phyloP scores from a whole-genome alignment of 768 basidiomycete genomes.

The Dioszegia crocea region DNA sequence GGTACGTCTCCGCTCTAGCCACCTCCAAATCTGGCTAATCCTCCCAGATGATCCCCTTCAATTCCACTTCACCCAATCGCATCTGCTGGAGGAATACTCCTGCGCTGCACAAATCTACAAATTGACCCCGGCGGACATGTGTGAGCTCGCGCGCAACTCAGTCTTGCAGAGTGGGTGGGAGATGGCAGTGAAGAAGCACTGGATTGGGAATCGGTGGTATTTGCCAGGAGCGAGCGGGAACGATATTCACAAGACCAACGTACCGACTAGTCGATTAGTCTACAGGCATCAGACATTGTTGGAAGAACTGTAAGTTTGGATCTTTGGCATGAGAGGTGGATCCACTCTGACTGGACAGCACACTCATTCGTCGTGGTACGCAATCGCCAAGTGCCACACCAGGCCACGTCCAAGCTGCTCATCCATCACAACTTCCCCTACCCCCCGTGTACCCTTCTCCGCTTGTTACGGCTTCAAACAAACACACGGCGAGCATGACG shows the following conservation, averaged over 20 bases:
- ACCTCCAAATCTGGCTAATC: not conserved
- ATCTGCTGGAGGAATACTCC: constrained; percentile 77
- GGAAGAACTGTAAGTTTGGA: constrained; percentile 61
- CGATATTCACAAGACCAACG: constrained; percentile 99
- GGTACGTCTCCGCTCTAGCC: constrained; percentile 58
- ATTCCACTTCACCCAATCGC: constrained; percentile 95
- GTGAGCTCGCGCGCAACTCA: constrained; percentile 96
- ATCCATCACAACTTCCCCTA: constrained; percentile 12
- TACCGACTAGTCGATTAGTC: constrained; percentile 83
- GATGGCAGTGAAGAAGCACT: constrained; percentile 84
- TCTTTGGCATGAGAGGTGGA: not conserved
- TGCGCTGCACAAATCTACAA: constrained; percentile 99
- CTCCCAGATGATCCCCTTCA: constrained; percentile 55
- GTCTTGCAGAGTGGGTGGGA: constrained; percentile 96
- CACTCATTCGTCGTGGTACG: constrained; percentile 38
- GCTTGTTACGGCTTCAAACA: not conserved
- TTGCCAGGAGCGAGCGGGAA: constrained; percentile 88
- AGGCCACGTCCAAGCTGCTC: constrained; percentile 24
- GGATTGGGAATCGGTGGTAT: constrained; percentile 85
- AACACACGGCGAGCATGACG: constrained; percentile 8
- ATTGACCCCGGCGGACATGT: constrained; percentile 70
- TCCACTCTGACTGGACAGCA: constrained; percentile 16
- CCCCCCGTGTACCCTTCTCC: constrained; percentile 1
- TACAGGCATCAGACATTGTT: constrained; percentile 85
- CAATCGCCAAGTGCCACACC: constrained; percentile 34